phyloP scores from a whole-genome alignment of 148 eudicot species.

The Rhododendron vialii region DNA sequence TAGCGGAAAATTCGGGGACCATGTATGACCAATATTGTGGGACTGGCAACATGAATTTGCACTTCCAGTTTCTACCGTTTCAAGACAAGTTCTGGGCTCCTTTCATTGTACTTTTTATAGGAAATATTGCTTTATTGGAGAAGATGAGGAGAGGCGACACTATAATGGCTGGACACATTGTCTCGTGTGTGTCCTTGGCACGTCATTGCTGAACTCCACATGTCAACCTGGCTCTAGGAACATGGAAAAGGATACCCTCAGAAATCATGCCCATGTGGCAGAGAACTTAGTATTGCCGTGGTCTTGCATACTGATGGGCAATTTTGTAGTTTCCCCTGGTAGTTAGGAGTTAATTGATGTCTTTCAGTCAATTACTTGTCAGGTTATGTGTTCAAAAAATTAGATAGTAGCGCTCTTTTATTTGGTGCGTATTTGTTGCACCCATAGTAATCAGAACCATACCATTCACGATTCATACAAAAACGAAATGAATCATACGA shows the following conservation, averaged over 20 bases:
- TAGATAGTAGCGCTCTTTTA: neutral
- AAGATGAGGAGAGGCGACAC: neutral
- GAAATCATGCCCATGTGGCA: neutral
- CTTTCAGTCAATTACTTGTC: neutral
- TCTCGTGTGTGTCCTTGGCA: neutral
- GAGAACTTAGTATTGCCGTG: neutral
- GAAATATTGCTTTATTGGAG: neutral
- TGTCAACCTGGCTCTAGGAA: neutral
- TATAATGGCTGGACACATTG: neutral
- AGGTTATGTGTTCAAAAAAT: neutral
- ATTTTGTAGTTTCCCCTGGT: neutral
- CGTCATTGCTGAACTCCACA: neutral
- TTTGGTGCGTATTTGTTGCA: neutral
- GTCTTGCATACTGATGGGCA: neutral
- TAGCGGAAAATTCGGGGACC: neutral
- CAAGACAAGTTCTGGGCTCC: neutral
- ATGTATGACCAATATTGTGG: conserved; percentile 1
- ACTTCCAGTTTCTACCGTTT: neutral
- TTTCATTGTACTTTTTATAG: neutral
- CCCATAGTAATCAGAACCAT: neutral
- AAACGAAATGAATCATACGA: too few species aligned
- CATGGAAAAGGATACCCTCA: neutral
- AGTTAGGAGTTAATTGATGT: neutral
- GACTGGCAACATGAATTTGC: neutral
- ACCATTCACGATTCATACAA: neutral